Percentiles rank a stretch among this genome's conserved stretches.
phyloP scores from a whole-genome alignment of 73 alveolate species.

The Paramecium octaurelia region DNA sequence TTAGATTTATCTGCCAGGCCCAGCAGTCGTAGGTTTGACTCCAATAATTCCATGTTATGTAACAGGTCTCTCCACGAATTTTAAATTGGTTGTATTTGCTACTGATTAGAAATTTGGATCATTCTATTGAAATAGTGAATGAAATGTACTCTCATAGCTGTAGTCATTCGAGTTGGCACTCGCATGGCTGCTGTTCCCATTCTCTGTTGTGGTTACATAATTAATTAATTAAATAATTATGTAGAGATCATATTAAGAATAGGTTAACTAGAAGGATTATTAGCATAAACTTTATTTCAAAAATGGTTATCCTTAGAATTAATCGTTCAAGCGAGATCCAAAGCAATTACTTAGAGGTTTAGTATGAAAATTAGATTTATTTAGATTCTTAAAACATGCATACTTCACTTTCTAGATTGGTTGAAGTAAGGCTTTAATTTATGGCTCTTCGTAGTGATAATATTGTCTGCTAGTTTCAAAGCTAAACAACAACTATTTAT shows the following conservation, averaged over 20 bases:
- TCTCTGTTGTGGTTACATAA: not conserved
- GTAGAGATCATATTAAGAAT: conserved; percentile 4
- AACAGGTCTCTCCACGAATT: conserved; percentile 92
- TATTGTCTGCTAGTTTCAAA: not conserved
- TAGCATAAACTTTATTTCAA: conserved; percentile 17
- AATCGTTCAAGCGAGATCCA: conserved; percentile 2
- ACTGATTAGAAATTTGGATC: conserved; percentile 65
- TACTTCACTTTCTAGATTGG: not conserved
- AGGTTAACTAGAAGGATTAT: conserved; percentile 38
- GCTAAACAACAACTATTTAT: not conserved
- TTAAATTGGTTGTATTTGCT: conserved; percentile 84
- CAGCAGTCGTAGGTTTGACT: conserved; percentile 73
- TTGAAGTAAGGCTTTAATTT: conserved; percentile 26
- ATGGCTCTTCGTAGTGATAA: not conserved
- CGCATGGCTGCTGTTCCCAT: conserved; percentile 20
- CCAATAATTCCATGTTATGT: conserved; percentile 95
- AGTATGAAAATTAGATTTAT: not conserved
- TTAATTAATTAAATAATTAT: not conserved
- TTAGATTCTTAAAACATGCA: not conserved
- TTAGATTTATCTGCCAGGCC: conserved; percentile 84
- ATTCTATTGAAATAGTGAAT: not conserved
- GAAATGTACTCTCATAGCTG: conserved; percentile 46
- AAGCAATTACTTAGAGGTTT: not conserved
- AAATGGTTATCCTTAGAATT: conserved; percentile 33
- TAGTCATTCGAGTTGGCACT: conserved; percentile 56